Evolutionary conservation across 371 early-diverging fungal species (phyloP).

Genomic region (Lichtheimia ornata): DNA sequence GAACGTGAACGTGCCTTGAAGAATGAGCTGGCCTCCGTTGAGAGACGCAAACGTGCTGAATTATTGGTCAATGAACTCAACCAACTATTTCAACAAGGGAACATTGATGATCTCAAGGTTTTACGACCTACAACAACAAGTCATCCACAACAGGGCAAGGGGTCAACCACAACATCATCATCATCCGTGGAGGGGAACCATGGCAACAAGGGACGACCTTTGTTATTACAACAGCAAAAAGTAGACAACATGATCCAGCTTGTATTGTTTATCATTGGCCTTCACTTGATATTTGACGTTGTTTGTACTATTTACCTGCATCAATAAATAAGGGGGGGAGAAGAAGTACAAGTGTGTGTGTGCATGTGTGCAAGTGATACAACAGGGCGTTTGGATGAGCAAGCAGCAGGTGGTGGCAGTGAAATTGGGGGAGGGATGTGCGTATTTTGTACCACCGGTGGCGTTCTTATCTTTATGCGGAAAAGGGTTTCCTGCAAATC

Average conservation of each 20-base stretch:
- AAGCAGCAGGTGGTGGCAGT: too few relatives aligned
- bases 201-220: neutral
- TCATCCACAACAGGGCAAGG: neutral
- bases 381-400: too few relatives aligned
- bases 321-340: neutral
- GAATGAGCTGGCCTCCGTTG: conserved; percentile 15
- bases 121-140: neutral
- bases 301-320: neutral
- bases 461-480: conserved; percentile 5
- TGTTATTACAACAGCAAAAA: neutral
- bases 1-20: conserved; percentile 17
- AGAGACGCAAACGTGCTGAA: conserved; percentile 16
- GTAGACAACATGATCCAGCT: too few relatives aligned
- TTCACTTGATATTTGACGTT: neutral
- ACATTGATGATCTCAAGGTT: neutral
- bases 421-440: too few relatives aligned
- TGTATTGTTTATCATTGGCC: neutral
- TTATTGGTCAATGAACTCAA: conserved; percentile 17
- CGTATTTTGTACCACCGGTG: too few relatives aligned
- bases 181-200: neutral
- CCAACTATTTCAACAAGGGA: conserved; percentile 15
- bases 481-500: neutral
- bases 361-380: too few relatives aligned
- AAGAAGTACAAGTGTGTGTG: too few relatives aligned
- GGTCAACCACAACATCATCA: neutral